Evolutionary conservation across 2,329 filamentous ascomycete species (phyloP), one percentile per base, ranked within the genome.

Genomic region (Cordyceps cicadae): DNA sequence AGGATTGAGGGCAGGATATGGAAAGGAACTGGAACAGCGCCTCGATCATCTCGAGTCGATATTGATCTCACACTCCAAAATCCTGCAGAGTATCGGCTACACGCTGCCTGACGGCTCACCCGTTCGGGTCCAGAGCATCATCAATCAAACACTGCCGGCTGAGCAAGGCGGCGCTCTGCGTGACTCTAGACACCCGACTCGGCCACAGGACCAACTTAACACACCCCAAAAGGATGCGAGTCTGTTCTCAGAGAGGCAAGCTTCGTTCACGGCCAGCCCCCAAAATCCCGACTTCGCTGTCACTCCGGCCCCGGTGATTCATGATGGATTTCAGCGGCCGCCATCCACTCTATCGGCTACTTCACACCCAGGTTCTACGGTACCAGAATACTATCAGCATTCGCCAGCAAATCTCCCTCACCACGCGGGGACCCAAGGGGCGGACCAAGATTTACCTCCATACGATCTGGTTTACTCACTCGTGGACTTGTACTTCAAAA

Each of bases 401-500:
- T 12, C 59, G 1, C 21, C 19, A 8, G n/a, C 52, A 21, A 54
- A 53, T 4, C 59, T n/a, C 58, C 66, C 21, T 60, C 67, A 24
- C 12, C 56, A 29, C 21, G 26, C 57, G 11, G 48, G 39, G 3
- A 3, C 49, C 24, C 57, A 59, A 46, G 57, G 50, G 15, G 61
- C 68, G 3, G 86, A 89, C 66, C 81, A 86, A 55, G 87, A 89
- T 61, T 80, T 92, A 32, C 88, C 88, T 1, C 88, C 88, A 1
- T 90, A 90, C 66, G 87, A 90, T 68, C 75, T 91, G 6, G 75
- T 91, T 0, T 91, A 90, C 67, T 81, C 85, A 2, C 74, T 92
- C 12, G 87, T 88, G 7, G 88, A 91, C 66, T 78, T 91, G 0
- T 92, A 90, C 70, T 92, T 92, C 68, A 89, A 90, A 64, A 86